These are phyloP conservation scores for Glycine tomentella DNA, from an alignment of 306 rosid species.

Conservation along the genomic window DNA sequence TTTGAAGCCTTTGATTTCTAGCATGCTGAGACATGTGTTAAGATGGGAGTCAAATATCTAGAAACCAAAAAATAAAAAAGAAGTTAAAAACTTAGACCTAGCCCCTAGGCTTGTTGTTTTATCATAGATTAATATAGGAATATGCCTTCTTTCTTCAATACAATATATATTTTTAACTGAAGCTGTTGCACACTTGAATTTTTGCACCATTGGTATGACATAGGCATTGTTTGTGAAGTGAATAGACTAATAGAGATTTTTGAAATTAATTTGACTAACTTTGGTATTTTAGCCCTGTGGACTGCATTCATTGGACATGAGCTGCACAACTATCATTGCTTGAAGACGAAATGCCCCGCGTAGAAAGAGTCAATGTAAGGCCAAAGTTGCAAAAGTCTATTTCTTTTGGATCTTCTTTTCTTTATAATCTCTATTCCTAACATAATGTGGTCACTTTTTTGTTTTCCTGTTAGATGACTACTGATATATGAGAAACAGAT, in stretches of 20 bases:
- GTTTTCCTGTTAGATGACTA: conserved; percentile 38
- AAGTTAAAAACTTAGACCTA: background rate
- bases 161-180: background rate
- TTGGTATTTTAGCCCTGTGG: conserved; percentile 82
- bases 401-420: conserved; percentile 8
- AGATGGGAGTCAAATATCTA: conserved; percentile 8
- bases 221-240: conserved; percentile 19
- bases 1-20: background rate
- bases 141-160: background rate
- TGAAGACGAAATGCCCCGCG: conserved; percentile 97
- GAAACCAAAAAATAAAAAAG: background rate
- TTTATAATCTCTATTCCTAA: conserved; percentile 21
- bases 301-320: conserved; percentile 99
- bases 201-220: background rate
- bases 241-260: conserved; percentile 8
- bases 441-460: conserved; percentile 33
- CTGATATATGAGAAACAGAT: conserved; percentile 23
- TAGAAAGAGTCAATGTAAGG: conserved; percentile 95
- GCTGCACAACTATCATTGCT: conserved; percentile 94
- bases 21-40: conserved; percentile 4
- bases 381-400: conserved; percentile 23
- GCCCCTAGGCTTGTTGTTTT: background rate
- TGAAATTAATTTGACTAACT: conserved; percentile 27
- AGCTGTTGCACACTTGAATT: conserved; percentile 24
- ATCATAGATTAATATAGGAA: conserved; percentile 24